phyloP scores from a whole-genome alignment of 768 basidiomycete genomes.

The Pisolithus marmoratus region DNA sequence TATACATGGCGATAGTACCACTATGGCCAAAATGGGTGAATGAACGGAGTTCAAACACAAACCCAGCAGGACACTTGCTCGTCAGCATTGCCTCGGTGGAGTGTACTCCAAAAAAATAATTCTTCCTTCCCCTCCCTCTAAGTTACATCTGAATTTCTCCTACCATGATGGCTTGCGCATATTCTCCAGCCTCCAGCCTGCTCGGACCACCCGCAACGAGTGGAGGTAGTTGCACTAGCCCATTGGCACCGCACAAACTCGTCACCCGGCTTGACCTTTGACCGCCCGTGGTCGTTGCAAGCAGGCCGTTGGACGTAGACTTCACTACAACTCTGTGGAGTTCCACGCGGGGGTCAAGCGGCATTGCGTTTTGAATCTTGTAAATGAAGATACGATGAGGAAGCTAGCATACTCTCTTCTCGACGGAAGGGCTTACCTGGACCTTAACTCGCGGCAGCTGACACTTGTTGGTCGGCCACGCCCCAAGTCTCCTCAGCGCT shows the following conservation, averaged over 20 bases:
- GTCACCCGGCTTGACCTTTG: conserved; percentile 81
- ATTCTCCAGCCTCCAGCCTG: conserved; percentile 47
- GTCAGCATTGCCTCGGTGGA: no score
- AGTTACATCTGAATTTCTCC: conserved; percentile 50
- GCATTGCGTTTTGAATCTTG: conserved; percentile 57
- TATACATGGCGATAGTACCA: no score
- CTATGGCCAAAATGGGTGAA: no score
- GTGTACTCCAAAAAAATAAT: no score
- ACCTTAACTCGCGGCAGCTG: conserved; percentile 60
- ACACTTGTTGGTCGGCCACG: conserved; percentile 49
- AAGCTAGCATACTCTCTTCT: no score
- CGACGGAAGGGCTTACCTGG: conserved; percentile 39
- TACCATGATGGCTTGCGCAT: conserved; percentile 57
- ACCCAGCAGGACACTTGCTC: no score
- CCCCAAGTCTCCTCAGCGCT: conserved; percentile 66
- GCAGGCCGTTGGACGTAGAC: conserved; percentile 39
- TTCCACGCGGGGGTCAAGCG: conserved; percentile 68
- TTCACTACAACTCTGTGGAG: conserved; percentile 74
- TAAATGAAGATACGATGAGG: background rate
- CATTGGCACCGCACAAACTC: conserved; percentile 78
- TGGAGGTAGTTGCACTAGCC: conserved; percentile 62
- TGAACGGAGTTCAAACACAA: no score
- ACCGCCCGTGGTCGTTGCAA: conserved; percentile 77
- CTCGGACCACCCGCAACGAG: conserved; percentile 27
- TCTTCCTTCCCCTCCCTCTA: background rate